phyloP scores from a whole-genome alignment of 2,329 filamentous ascomycete genomes.

The Fusarium buxicola region DNA sequence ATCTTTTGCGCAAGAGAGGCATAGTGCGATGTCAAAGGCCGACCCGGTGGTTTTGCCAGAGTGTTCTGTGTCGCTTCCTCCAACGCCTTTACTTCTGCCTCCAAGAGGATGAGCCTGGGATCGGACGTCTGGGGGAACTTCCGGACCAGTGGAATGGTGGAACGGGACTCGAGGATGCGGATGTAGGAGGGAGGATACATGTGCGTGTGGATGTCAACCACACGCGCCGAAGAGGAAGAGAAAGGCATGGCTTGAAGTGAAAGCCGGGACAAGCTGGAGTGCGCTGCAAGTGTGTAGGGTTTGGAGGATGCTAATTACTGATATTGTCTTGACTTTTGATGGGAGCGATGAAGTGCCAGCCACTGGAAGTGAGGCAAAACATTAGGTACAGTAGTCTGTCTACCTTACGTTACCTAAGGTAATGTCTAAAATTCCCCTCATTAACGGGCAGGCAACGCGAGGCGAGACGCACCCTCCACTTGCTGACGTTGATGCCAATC shows the following conservation, averaged over 20 bases:
- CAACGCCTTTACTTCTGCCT: conserved; percentile 59
- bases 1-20: conserved; percentile 84
- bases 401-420: background rate
- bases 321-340: too few relatives aligned
- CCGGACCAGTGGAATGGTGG: conserved; percentile 76
- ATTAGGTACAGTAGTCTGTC: background rate
- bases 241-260: conserved; percentile 48
- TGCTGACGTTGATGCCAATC: too few relatives aligned
- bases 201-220: conserved; percentile 77
- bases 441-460: too few relatives aligned
- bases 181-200: conserved; percentile 76
- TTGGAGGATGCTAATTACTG: background rate
- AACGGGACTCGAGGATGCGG: conserved; percentile 67
- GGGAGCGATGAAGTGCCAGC: too few relatives aligned
- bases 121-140: conserved; percentile 68
- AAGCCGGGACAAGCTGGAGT: background rate
- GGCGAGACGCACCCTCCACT: too few relatives aligned
- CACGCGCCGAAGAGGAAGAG: conserved; percentile 49
- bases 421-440: conserved; percentile 18
- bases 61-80: conserved; percentile 65
- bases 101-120: conserved; percentile 75
- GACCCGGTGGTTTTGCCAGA: conserved; percentile 72
- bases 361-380: too few relatives aligned
- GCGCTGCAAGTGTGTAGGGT: background rate
- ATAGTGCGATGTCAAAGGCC: conserved; percentile 86